A percentile compares a stretch with the other conserved stretches of the same genome.
These are phyloP conservation scores for Camelina laxa DNA, from an alignment of 345 rosid species.

Conservation along the genomic window DNA sequence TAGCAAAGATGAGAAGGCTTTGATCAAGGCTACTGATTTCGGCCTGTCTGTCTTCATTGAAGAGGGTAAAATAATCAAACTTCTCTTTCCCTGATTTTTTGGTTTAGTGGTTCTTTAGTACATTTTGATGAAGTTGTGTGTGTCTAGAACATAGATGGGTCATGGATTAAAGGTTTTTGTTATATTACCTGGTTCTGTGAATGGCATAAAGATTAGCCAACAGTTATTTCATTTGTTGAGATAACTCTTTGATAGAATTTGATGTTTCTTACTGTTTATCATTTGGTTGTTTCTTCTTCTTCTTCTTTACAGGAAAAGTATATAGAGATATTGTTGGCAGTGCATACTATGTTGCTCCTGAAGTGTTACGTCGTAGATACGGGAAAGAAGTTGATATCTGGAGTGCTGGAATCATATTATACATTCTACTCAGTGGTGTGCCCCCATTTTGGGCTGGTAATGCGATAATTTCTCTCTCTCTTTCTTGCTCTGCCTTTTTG, in stretches of 20 bases:
- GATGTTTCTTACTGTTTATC: constrained; percentile 13
- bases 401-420: constrained; percentile 85
- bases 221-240: background rate
- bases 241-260: constrained; percentile 1
- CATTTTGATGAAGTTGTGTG: constrained; percentile 24
- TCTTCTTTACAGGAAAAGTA: constrained; percentile 56
- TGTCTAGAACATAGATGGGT: constrained; percentile 15
- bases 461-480: background rate
- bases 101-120: constrained; percentile 8
- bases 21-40: constrained; percentile 48
- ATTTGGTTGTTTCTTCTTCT: constrained; percentile 34
- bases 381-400: constrained; percentile 84
- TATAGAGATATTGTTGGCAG: constrained; percentile 79
- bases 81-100: constrained; percentile 4
- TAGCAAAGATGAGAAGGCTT: constrained; percentile 49
- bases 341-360: constrained; percentile 73
- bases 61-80: constrained; percentile 38
- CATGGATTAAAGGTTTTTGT: constrained; percentile 5
- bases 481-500: constrained; percentile 6
- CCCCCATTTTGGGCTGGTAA: constrained; percentile 96
- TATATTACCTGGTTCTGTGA: constrained; percentile 15
- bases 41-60: constrained; percentile 51
- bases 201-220: constrained; percentile 15
- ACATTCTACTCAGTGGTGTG: constrained; percentile 86
- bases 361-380: constrained; percentile 68